phyloP scores from a whole-genome alignment of 2,329 filamentous ascomycete species.

The Penicillium capsulatum region DNA sequence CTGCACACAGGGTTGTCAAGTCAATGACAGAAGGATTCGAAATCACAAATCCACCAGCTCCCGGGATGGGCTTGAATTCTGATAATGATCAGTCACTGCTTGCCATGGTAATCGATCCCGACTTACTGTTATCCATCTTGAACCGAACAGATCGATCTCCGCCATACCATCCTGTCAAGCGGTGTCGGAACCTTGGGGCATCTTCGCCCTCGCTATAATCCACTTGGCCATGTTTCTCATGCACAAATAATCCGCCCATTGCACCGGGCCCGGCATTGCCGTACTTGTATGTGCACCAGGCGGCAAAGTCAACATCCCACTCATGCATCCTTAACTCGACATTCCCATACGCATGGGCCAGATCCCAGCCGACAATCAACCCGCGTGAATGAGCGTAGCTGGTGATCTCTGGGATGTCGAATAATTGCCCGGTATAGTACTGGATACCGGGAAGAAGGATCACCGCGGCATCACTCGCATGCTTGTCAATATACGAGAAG shows the following conservation, averaged over 20 bases:
- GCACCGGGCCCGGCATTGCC: constrained; percentile 77
- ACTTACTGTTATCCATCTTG: constrained; percentile 66
- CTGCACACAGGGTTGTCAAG: constrained; percentile 65
- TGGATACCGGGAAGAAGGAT: constrained; percentile 81
- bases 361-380: constrained; percentile 76
- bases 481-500: constrained; percentile 65
- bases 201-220: constrained; percentile 40
- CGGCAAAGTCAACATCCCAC: constrained; percentile 86
- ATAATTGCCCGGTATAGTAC: constrained; percentile 83
- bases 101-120: not conserved
- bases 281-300: constrained; percentile 94
- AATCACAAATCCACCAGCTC: constrained; percentile 74
- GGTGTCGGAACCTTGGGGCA: constrained; percentile 54
- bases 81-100: constrained; percentile 3
- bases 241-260: constrained; percentile 75
- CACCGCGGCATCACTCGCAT: constrained; percentile 67
- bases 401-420: constrained; percentile 77
- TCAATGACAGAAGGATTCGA: constrained; percentile 77
- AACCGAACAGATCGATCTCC: constrained; percentile 70
- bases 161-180: constrained; percentile 80
- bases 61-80: constrained; percentile 69
- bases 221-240: constrained; percentile 61
- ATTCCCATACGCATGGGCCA: constrained; percentile 80
- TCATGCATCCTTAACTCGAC: constrained; percentile 73
- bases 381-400: constrained; percentile 65